Percentiles rank a stretch among this genome's conserved stretches.
Evolutionary conservation across 768 basidiomycete genomes (phyloP).

Genomic region (Nidularia pulvinata): DNA sequence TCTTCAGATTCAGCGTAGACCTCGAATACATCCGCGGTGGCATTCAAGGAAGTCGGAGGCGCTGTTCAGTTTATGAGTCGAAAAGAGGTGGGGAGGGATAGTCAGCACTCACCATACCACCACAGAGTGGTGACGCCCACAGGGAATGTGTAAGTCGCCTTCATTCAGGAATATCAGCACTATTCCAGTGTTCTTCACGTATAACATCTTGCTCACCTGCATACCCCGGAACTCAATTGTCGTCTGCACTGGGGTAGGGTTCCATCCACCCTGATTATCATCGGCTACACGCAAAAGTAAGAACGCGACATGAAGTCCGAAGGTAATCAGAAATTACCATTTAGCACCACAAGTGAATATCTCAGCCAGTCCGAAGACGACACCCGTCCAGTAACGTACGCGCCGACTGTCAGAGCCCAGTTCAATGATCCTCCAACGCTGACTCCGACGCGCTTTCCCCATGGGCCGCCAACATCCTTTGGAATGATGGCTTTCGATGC

Average conservation of each 20-base stretch:
- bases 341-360: slow-evolving; percentile 75
- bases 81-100: too few relatives aligned
- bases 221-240: slow-evolving; percentile 66
- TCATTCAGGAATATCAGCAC: background rate
- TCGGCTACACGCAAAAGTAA: slow-evolving; percentile 31
- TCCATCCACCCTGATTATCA: slow-evolving; percentile 52
- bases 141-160: slow-evolving; percentile 77
- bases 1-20: background rate
- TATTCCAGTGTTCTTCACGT: background rate
- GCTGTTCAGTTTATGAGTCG: background rate
- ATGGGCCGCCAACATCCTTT: slow-evolving; percentile 66
- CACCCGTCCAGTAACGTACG: slow-evolving; percentile 60
- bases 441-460: slow-evolving; percentile 66
- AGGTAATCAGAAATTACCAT: slow-evolving; percentile 39
- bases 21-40: slow-evolving; percentile 1
- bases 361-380: slow-evolving; percentile 55
- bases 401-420: slow-evolving; percentile 65
- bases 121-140: slow-evolving; percentile 66
- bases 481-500: slow-evolving; percentile 75
- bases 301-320: too few relatives aligned
- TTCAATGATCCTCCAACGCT: slow-evolving; percentile 53
- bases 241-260: slow-evolving; percentile 49
- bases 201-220: slow-evolving; percentile 36
- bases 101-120: slow-evolving; percentile 37
- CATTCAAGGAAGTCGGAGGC: background rate